Evolutionary conservation across 2,329 filamentous ascomycete species (phyloP), one percentile per base, ranked within the genome.

Genomic region (Fusarium torulosum): DNA sequence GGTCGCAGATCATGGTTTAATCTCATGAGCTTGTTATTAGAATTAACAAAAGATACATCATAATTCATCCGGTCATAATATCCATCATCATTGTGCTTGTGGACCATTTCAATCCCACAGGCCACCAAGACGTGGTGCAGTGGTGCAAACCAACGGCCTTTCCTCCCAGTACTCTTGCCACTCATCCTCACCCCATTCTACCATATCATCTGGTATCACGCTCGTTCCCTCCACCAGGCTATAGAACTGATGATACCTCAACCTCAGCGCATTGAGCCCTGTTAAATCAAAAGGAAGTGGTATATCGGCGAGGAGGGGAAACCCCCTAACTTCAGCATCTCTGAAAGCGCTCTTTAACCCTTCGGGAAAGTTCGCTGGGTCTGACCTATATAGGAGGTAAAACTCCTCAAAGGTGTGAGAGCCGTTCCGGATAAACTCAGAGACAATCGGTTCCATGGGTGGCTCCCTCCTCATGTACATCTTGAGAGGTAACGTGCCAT

Each of bases 371-470:
- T n/a, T 11, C 6, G 4, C 6, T 15, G 8, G 8, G 29, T 33
- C 29, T 7, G 3, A 7, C 14, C 13, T 15, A 33, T 8, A 7
- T 17, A 3, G 2, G 1, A 29, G 3, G 6, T 43, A 19, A n/a
- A 57, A 29, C 2, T 11, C 51, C 4, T 25, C 10, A 3, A 15
- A 42, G 5, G 47, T 17, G 0, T 17, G 9, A 7, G 49, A 58
- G n/a, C 59, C 62, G 21, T 37, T 17, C 11, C 20, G 21, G 13
- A 65, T 59, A 6, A 60, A 35, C 23, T 49, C 31, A 6, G 31
- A 21, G 1, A 20, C 11, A 2, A 59, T 6, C 9, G 8, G 2
- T 4, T 7, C 7, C 35, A 11, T 4, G 11, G 27, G 27, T 27
- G 10, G 2, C 2, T 14, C 2, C 15, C 29, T 1, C 15, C 29